Percentiles rank a stretch among this genome's conserved stretches.
phyloP scores from a whole-genome alignment of 805 yeast species.

The Suhomyces kilbournensis region DNA sequence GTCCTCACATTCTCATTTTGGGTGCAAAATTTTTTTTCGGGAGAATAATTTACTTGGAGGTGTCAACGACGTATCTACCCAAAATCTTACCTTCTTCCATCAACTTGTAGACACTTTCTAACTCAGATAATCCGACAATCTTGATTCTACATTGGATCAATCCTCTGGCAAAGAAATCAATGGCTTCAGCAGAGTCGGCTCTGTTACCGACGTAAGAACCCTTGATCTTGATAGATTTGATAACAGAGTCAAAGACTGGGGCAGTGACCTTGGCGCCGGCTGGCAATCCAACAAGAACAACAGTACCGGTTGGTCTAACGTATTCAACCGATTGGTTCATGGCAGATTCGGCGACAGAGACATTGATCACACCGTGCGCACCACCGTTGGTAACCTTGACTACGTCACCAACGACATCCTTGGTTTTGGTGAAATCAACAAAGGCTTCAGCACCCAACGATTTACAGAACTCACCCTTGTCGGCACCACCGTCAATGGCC shows the following conservation, averaged over 20 bases:
- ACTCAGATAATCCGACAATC: conserved; percentile 70
- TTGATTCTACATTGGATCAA: conserved; percentile 69
- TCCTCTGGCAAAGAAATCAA: conserved; percentile 72
- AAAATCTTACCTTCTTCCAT: conserved; percentile 84
- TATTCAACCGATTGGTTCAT: conserved; percentile 48
- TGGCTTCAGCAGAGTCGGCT: conserved; percentile 79
- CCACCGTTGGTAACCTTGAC: conserved; percentile 53
- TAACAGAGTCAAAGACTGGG: conserved; percentile 70
- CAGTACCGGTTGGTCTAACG: conserved; percentile 33
- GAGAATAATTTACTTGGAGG: conserved; percentile 44
- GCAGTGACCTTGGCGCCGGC: conserved; percentile 72
- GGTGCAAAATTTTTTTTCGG: not conserved
- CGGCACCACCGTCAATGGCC: conserved; percentile 70
- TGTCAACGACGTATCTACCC: conserved; percentile 88
- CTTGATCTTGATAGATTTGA: conserved; percentile 65
- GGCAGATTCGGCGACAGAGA: conserved; percentile 53
- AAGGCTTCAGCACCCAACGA: conserved; percentile 65
- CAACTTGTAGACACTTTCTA: conserved; percentile 64
- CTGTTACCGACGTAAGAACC: conserved; percentile 91
- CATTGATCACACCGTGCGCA: conserved; percentile 49
- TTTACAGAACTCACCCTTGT: conserved; percentile 52
- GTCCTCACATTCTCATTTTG: not conserved
- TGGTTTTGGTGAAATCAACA: conserved; percentile 51
- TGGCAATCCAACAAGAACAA: conserved; percentile 65
- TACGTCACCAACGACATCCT: conserved; percentile 48